phyloP scores from a whole-genome alignment of 2,329 filamentous ascomycete genomes.

The Diplodia sapinea region DNA sequence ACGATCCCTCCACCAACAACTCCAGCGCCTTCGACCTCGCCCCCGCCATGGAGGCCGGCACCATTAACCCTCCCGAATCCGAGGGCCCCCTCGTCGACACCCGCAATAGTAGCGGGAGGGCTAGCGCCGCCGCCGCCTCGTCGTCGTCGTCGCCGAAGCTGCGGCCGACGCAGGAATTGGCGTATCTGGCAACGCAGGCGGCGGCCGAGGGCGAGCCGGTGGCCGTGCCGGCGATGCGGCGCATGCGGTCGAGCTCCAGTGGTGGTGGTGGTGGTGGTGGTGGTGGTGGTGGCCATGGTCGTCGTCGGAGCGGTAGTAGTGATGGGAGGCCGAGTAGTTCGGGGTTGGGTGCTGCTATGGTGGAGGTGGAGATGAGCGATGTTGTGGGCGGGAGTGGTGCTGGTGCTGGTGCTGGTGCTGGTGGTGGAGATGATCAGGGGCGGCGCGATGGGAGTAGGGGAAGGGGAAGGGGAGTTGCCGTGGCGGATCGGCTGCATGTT shows the following conservation, averaged over 20 bases:
- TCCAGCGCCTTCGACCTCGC: conserved; percentile 12
- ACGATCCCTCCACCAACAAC: background rate
- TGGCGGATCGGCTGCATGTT: conserved; percentile 17
- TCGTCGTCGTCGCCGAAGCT: conserved; percentile 1
- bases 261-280: background rate
- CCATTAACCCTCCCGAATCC: background rate
- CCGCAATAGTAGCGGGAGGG: no score
- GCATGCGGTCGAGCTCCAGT: conserved; percentile 5
- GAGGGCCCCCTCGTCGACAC: conserved; percentile 11
- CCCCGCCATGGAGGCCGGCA: background rate
- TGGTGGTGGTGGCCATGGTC: background rate
- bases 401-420: background rate
- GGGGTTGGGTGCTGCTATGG: conserved; percentile 6
- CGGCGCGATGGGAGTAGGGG: background rate
- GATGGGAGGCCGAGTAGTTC: background rate
- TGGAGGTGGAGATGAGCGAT: conserved; percentile 24
- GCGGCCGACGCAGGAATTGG: background rate
- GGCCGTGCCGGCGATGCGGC: conserved; percentile 9
- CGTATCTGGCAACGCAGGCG: conserved; percentile 13
- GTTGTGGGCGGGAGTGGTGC: background rate
- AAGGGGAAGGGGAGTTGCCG: no score
- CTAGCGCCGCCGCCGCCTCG: background rate
- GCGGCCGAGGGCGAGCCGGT: conserved; percentile 8
- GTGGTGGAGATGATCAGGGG: background rate
- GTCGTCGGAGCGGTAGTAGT: background rate